These are phyloP conservation scores for Fusarium pseudonygamai DNA, from an alignment of 2,329 filamentous ascomycete species.

Conservation along the genomic window DNA sequence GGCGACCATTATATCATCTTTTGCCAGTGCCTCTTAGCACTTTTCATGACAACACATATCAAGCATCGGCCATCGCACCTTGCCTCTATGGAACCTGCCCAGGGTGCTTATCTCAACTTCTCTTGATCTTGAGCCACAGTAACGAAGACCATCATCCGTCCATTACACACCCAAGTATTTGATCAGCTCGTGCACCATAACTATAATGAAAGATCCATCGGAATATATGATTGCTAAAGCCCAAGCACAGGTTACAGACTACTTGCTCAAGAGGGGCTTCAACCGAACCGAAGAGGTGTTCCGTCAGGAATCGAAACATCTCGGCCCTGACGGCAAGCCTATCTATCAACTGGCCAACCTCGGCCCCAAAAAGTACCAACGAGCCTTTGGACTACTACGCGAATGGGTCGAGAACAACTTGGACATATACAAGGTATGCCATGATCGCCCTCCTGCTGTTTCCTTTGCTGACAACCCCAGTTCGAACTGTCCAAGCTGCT, in stretches of 20 bases:
- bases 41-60: not conserved
- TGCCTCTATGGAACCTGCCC: not conserved
- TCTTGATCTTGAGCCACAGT: not conserved
- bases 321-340: constrained; percentile 83
- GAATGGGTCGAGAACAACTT: constrained; percentile 92
- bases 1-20: not conserved
- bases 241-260: constrained; percentile 78
- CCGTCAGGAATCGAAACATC: constrained; percentile 85
- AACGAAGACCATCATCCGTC: not conserved
- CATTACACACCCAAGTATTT: not conserved
- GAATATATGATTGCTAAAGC: not conserved
- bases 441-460: not conserved
- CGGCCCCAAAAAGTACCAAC: constrained; percentile 80
- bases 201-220: not conserved
- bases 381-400: constrained; percentile 77
- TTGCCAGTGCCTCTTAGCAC: not conserved
- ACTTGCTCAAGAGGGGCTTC: constrained; percentile 95
- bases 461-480: constrained; percentile 53
- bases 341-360: constrained; percentile 74
- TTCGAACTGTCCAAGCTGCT: constrained; percentile 88
- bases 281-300: constrained; percentile 92
- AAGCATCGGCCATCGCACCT: not conserved
- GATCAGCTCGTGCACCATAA: not conserved
- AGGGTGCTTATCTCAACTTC: not conserved
- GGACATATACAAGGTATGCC: constrained; percentile 86